Conservation (phyloP, 495 filamentous ascomycete species). For the Talaromyces trachyspermus region DNA sequence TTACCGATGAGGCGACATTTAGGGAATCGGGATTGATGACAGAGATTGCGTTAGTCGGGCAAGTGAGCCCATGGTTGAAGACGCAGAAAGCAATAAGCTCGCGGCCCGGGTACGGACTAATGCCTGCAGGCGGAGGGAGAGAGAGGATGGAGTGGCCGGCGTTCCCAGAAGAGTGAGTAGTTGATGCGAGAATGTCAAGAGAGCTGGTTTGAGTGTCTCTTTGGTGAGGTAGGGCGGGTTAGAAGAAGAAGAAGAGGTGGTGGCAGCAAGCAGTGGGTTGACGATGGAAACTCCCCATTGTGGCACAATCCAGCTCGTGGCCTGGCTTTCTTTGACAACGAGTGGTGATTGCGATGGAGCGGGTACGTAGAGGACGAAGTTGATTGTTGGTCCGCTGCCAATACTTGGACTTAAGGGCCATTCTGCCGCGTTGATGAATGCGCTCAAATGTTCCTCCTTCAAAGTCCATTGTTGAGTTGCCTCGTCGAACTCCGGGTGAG, state of each 20-base stretch:
- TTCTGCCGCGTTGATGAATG: slow-evolving; percentile 95
- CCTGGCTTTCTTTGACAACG: slow-evolving; percentile 60
- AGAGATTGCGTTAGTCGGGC: slow-evolving; percentile 79
- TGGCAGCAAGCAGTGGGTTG: slow-evolving; percentile 44
- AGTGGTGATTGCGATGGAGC: slow-evolving; percentile 52
- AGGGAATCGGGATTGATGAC: slow-evolving; percentile 81
- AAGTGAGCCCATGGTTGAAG: slow-evolving; percentile 87
- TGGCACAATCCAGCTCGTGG: slow-evolving; percentile 86
- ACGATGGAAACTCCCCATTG: slow-evolving; percentile 93
- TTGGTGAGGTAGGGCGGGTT: slow-evolving; percentile 41
- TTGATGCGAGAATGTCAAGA: slow-evolving; percentile 87
- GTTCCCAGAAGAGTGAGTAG: slow-evolving; percentile 83
- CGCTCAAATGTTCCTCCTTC: slow-evolving; percentile 79
- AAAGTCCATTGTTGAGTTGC: slow-evolving; percentile 53
- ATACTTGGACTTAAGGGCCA: slow-evolving; percentile 96
- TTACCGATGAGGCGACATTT: slow-evolving; percentile 77
- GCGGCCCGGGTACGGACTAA: slow-evolving; percentile 76
- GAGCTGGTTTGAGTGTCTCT: slow-evolving; percentile 63
- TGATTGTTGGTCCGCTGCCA: slow-evolving; percentile 84
- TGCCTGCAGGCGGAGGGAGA: slow-evolving; percentile 79
- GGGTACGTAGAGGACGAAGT: slow-evolving; percentile 87
- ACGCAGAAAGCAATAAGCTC: slow-evolving; percentile 81
- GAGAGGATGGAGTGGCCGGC: slow-evolving; percentile 66
- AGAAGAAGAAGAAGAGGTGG: no score
- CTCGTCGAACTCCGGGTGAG: slow-evolving; percentile 46